Evolutionary conservation across 306 rosid species (phyloP).

Genomic region (Vigna trinervia): DNA sequence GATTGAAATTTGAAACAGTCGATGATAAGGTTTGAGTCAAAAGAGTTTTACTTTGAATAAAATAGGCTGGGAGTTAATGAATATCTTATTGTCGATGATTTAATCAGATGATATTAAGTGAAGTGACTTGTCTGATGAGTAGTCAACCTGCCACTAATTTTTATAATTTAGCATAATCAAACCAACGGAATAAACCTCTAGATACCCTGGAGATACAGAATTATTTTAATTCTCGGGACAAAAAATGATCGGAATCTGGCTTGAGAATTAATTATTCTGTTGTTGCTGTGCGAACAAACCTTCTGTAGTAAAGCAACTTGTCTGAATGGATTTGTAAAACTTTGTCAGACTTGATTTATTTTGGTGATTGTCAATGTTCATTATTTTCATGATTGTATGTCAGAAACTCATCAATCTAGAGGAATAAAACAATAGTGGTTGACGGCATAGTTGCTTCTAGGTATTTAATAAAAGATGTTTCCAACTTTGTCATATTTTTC

Average conservation of each 20-base stretch:
- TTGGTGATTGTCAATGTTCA: background rate
- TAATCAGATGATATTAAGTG: constrained; percentile 33
- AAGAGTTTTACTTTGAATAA: background rate
- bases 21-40: background rate
- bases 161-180: background rate
- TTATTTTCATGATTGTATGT: background rate
- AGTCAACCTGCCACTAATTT: constrained; percentile 14
- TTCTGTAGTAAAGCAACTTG: background rate
- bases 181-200: constrained; percentile 49
- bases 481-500: constrained; percentile 43
- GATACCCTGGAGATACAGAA: constrained; percentile 39
- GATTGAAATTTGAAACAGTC: constrained; percentile 7
- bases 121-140: constrained; percentile 38
- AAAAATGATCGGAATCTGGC: background rate
- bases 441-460: constrained; percentile 16
- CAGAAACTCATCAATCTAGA: constrained; percentile 14
- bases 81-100: constrained; percentile 39
- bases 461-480: constrained; percentile 29
- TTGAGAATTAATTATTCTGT: too few species aligned
- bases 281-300: too few species aligned
- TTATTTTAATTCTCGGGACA: constrained; percentile 18
- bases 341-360: background rate
- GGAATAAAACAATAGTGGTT: constrained; percentile 25
- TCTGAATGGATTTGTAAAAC: background rate
- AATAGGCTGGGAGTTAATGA: constrained; percentile 16